Evolutionary conservation across 2,329 filamentous ascomycete genomes (phyloP).

Genomic region (Oidium heveae): DNA sequence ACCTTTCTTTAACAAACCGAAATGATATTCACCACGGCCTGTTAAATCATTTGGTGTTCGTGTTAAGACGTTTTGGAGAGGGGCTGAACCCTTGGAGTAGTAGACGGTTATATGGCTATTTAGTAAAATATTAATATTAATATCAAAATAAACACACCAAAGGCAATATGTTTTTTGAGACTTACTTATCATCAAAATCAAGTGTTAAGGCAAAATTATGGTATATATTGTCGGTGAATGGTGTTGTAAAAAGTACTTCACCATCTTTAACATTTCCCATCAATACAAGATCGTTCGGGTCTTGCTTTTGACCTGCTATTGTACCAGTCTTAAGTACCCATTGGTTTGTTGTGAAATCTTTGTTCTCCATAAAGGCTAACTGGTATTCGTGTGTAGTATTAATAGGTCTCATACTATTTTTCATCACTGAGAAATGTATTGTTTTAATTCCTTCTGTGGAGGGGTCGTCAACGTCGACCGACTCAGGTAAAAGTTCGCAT

Average conservation of each 20-base stretch:
- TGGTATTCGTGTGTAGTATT: constrained; percentile 38
- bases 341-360: constrained; percentile 24
- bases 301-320: constrained; percentile 17
- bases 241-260: constrained; percentile 20
- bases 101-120: constrained; percentile 28
- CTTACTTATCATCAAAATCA: constrained; percentile 28
- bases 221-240: constrained; percentile 25
- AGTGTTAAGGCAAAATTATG: constrained; percentile 36
- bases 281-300: not conserved
- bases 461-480: constrained; percentile 24
- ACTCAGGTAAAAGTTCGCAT: constrained; percentile 26
- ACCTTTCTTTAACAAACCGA: constrained; percentile 37
- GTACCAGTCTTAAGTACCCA: constrained; percentile 27
- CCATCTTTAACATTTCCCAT: not conserved
- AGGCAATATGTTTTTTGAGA: not conserved
- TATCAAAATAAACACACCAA: constrained; percentile 6
- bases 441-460: constrained; percentile 30
- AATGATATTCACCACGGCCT: constrained; percentile 34
- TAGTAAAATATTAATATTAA: not conserved
- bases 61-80: constrained; percentile 22
- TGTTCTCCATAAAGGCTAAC: constrained; percentile 24
- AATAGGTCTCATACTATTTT: constrained; percentile 23
- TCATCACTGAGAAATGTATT: constrained; percentile 32
- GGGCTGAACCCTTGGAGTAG: constrained; percentile 23
- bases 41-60: constrained; percentile 24